Conservation (phyloP, 495 filamentous ascomycete species). For the Trichoderma erinaceum region DNA sequence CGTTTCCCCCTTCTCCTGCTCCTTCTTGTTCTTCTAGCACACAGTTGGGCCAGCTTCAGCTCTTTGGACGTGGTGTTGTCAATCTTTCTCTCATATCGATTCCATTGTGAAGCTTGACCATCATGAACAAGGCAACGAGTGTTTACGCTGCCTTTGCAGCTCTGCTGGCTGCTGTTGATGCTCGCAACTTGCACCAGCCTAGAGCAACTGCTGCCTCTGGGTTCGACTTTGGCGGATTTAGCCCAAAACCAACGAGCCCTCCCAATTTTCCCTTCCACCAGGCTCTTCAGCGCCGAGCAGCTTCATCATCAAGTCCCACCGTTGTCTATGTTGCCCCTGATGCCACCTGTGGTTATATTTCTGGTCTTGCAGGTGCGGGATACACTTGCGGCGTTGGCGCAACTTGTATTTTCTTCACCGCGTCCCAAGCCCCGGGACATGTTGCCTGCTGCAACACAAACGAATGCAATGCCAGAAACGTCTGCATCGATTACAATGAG, state of each 20-base stretch:
- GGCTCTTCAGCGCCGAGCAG: constrained; percentile 10
- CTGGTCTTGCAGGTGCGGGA: constrained; percentile 32
- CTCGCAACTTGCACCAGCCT: constrained; percentile 31
- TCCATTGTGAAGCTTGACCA: constrained; percentile 12
- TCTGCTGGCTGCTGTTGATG: constrained; percentile 30
- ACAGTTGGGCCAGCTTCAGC: not conserved
- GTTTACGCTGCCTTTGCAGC: constrained; percentile 20
- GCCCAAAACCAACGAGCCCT: constrained; percentile 29
- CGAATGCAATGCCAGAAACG: constrained; percentile 27
- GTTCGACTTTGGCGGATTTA: constrained; percentile 21
- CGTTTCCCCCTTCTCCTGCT: constrained; percentile 8
- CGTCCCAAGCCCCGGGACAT: constrained; percentile 23
- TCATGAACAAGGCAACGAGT: constrained; percentile 18
- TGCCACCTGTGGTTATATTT: constrained; percentile 44
- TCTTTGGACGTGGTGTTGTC: not conserved
- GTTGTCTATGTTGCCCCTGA: constrained; percentile 41
- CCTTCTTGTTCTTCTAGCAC: not conserved
- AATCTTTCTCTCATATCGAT: not conserved
- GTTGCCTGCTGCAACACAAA: constrained; percentile 33
- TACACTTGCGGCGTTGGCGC: constrained; percentile 28
- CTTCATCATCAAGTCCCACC: constrained; percentile 3
- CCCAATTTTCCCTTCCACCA: constrained; percentile 19
- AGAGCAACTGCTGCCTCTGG: constrained; percentile 25
- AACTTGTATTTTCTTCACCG: constrained; percentile 31
- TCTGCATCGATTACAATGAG: constrained; percentile 28